These are phyloP conservation scores for Scheffersomyces lignicola DNA, from an alignment of 1,139 yeast genomes.

Conservation along the genomic window DNA sequence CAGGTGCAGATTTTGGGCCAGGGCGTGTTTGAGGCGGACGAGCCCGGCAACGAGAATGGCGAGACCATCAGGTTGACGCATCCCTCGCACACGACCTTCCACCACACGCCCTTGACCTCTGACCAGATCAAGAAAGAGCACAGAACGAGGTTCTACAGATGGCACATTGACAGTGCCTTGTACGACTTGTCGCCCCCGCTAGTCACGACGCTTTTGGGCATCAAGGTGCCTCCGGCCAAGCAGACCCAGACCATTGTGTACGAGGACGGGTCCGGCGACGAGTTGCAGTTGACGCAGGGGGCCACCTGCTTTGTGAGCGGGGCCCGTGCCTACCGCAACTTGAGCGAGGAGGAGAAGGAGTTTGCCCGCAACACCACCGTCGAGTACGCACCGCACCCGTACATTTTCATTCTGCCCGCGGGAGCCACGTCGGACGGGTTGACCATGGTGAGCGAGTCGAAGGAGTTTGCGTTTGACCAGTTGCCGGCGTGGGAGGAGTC, in stretches of 20 bases:
- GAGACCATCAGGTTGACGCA: slow-evolving; percentile 65
- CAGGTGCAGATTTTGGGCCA: slow-evolving; percentile 90
- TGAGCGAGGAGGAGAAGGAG: slow-evolving; percentile 68
- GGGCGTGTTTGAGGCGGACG: slow-evolving; percentile 67
- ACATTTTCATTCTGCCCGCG: slow-evolving; percentile 78
- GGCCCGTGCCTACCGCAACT: slow-evolving; percentile 64
- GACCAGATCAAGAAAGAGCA: slow-evolving; percentile 58
- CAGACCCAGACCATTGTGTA: slow-evolving; percentile 55
- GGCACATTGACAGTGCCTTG: slow-evolving; percentile 91
- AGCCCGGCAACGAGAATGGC: slow-evolving; percentile 64
- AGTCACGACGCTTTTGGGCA: slow-evolving; percentile 79
- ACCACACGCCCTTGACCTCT: slow-evolving; percentile 61
- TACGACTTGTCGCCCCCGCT: slow-evolving; percentile 84
- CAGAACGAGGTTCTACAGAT: slow-evolving; percentile 79
- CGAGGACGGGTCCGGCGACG: slow-evolving; percentile 64
- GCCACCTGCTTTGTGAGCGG: slow-evolving; percentile 89
- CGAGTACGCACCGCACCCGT: slow-evolving; percentile 89
- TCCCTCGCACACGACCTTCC: slow-evolving; percentile 81
- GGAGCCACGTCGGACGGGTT: slow-evolving; percentile 82
- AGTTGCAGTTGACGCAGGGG: slow-evolving; percentile 70
- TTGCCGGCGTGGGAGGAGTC: slow-evolving; percentile 80
- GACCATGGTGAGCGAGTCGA: slow-evolving; percentile 79
- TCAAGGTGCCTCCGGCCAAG: slow-evolving; percentile 66
- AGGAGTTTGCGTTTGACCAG: slow-evolving; percentile 63
- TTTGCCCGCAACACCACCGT: slow-evolving; percentile 75